Percentiles rank a stretch among this genome's conserved stretches.
phyloP scores from a whole-genome alignment of 331 rosid genomes.

The Ulmus americana region DNA sequence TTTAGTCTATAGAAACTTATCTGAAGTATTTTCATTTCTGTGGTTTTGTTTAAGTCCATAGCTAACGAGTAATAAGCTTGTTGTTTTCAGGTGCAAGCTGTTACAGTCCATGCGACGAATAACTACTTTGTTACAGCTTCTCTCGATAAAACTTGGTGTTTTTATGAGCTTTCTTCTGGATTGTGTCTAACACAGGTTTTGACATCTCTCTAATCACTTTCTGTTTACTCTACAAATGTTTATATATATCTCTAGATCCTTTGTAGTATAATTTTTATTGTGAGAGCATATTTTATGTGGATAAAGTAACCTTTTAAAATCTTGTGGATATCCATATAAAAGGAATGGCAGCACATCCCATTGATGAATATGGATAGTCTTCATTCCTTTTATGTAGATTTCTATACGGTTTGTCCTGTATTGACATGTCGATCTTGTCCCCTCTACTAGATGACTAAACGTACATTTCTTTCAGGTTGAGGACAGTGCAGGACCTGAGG shows the following conservation, averaged over 20 bases:
- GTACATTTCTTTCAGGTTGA: constrained; percentile 40
- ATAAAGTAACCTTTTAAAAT: not conserved
- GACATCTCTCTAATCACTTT: constrained; percentile 10
- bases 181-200: constrained; percentile 88
- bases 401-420: not conserved
- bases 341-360: not conserved
- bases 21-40: not conserved
- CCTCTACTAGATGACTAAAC: not conserved
- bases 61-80: not conserved
- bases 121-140: constrained; percentile 92
- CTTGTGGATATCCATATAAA: not conserved
- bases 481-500: constrained; percentile 50
- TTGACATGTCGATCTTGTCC: not conserved
- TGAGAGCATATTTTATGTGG: not conserved
- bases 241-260: not conserved
- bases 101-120: constrained; percentile 91
- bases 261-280: not conserved
- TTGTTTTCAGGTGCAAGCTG: constrained; percentile 82
- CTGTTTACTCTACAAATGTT: not conserved
- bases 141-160: constrained; percentile 94
- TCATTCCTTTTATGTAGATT: not conserved
- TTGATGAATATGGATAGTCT: not conserved
- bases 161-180: constrained; percentile 90
- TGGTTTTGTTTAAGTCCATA: not conserved
- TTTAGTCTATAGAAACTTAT: not conserved